phyloP scores from a whole-genome alignment of 257 asterid genomes.

The Nicotiana benthamiana region DNA sequence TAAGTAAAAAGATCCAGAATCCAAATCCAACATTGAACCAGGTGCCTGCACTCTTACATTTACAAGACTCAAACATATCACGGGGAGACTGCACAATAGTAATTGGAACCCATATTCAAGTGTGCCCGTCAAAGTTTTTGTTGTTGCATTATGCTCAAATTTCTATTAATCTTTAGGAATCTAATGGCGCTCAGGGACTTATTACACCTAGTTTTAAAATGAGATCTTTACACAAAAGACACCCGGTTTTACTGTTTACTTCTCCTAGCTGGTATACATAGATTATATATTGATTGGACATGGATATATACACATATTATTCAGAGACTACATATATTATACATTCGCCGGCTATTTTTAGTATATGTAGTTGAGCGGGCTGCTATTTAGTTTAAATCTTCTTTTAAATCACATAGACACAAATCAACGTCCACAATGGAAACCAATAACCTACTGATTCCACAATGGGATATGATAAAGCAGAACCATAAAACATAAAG shows the following conservation, averaged over 20 bases:
- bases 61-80: not conserved
- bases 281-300: too few relatives aligned
- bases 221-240: too few relatives aligned
- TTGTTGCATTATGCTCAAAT: not conserved
- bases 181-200: not conserved
- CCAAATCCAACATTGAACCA: not conserved
- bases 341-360: too few relatives aligned
- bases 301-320: too few relatives aligned
- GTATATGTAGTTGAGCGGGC: too few relatives aligned
- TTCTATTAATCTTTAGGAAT: not conserved
- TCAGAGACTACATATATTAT: too few relatives aligned
- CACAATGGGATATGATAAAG: not conserved
- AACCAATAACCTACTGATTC: not conserved
- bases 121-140: not conserved
- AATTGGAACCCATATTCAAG: not conserved
- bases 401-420: accelerated
- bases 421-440: not conserved
- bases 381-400: too few relatives aligned
- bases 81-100: not conserved
- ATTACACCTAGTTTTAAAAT: not conserved
- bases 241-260: too few relatives aligned
- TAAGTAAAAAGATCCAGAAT: not conserved
- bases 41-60: not conserved
- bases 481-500: not conserved
- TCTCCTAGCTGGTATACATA: too few relatives aligned